Evolutionary conservation across 108 stramenopile species (phyloP), one percentile per base, ranked within the genome.

Genomic region (Skeletonema costatum): DNA sequence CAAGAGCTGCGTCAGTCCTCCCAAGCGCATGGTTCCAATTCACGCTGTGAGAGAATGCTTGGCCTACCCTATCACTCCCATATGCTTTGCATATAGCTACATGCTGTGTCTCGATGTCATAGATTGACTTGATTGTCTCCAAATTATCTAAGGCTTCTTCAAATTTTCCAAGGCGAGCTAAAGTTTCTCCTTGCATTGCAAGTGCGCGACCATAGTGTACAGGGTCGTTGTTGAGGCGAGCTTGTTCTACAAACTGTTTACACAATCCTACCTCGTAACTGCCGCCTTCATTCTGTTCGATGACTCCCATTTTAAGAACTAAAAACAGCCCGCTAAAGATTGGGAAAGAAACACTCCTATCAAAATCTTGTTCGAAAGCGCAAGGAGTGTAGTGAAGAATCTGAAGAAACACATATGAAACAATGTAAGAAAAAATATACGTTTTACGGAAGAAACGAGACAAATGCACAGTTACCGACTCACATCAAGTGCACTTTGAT

Each of bases 281-380:
- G 9, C 76, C 68, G 21, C 82, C 65, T 10, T 63, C 75, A 60
- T 90, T 85, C 59, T 87, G 70, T 50, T 76, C 25, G 48, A 86
- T 88, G 12, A 74, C 74, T 5, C 87, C 86, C 64, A 80, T 80
- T 51, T 86, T 86, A 10, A 90, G 71, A 25, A 81, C 71, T 33
- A 71, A 60, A 56, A 87, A 87, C 17, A 90, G 74, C 53, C 89
- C 87, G 46, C 71, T 76, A 64, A 88, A 90, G 16, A 87, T 87
- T 1, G 89, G 91, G 64, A 92, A 92, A 11, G 80, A 64, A 32
- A 90, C 75, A 19, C 85, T 83, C 63, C 89, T 83, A 36, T 92
- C 87, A 53, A 81, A 81, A 2, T 59, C 63, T 17, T 46, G 53
- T 41, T 36, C 65, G 31, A 65, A 42, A 2, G 83, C 79, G 12